These are phyloP conservation scores for Cytospora schulzeri DNA, from an alignment of 2,329 filamentous ascomycete genomes.

Conservation along the genomic window DNA sequence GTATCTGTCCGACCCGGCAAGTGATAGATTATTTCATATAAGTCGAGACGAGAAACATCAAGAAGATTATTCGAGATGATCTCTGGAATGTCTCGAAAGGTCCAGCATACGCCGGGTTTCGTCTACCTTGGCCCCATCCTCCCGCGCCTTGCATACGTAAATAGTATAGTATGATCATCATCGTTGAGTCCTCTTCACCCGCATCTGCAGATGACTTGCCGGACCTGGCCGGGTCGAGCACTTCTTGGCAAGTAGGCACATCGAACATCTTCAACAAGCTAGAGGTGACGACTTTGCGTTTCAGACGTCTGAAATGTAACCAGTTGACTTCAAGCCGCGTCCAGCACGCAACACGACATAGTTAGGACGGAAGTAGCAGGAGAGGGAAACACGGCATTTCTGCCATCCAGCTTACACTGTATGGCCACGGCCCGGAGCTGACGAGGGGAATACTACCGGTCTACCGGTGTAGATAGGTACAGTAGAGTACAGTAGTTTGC, in stretches of 20 bases:
- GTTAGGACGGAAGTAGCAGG: neutral
- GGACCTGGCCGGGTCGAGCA: slow-evolving; percentile 9
- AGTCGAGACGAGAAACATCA: neutral
- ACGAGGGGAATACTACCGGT: neutral
- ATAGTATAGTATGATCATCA: slow-evolving; percentile 15
- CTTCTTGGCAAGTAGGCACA: slow-evolving; percentile 1
- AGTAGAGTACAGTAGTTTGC: neutral
- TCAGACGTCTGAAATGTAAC: neutral
- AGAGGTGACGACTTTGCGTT: neutral
- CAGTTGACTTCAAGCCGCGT: neutral
- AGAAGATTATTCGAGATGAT: neutral
- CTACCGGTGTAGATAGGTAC: neutral
- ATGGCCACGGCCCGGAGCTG: neutral
- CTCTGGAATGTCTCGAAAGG: no score
- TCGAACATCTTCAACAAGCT: neutral
- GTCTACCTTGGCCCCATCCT: slow-evolving; percentile 20
- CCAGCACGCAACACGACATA: neutral
- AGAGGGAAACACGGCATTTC: neutral
- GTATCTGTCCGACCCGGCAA: slow-evolving; percentile 12
- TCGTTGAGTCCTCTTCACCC: slow-evolving; percentile 16
- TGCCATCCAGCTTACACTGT: no score
- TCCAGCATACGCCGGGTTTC: neutral
- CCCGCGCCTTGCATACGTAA: slow-evolving; percentile 24
- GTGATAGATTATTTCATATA: neutral
- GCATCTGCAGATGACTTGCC: slow-evolving; percentile 21